A percentile compares a stretch with the other conserved stretches of the same genome.
These are phyloP conservation scores for Pseudoneurospora amorphoporcata DNA, from an alignment of 495 filamentous ascomycete species.

Conservation along the genomic window DNA sequence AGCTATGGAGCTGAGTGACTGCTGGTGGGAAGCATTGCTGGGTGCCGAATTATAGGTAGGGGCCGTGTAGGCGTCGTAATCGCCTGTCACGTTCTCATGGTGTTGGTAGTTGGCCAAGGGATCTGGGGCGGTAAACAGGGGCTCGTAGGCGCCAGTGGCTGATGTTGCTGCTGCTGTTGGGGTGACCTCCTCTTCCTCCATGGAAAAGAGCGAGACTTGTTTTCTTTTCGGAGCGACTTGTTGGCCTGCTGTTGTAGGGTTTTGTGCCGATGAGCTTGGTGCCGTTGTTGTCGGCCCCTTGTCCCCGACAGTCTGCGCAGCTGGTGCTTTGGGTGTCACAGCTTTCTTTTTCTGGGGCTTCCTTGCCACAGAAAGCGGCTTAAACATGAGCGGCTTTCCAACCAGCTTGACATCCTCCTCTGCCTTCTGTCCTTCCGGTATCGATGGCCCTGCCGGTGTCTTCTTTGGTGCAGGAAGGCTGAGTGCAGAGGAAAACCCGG, in stretches of 20 bases:
- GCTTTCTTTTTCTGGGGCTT: constrained; percentile 27
- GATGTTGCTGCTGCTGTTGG: background rate
- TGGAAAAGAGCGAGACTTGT: constrained; percentile 37
- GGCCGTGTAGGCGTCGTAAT: constrained; percentile 23
- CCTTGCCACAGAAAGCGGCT: constrained; percentile 68
- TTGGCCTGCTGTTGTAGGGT: background rate
- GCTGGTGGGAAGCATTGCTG: constrained; percentile 5
- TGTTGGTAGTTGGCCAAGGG: background rate
- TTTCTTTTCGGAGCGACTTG: constrained; percentile 20
- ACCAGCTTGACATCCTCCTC: constrained; percentile 54
- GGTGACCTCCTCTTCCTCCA: constrained; percentile 22
- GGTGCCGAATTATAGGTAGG: constrained; percentile 6
- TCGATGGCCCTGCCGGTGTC: constrained; percentile 22
- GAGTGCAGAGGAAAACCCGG: constrained; percentile 4
- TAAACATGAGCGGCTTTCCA: constrained; percentile 78
- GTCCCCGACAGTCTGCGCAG: background rate
- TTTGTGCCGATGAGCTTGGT: background rate
- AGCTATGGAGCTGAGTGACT: constrained; percentile 55
- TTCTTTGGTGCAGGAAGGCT: constrained; percentile 19
- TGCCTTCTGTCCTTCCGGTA: constrained; percentile 37
- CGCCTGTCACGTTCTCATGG: constrained; percentile 9
- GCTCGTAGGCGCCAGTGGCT: constrained; percentile 28
- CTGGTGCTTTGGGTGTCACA: constrained; percentile 2
- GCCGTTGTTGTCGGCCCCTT: background rate
- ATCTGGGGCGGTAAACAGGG: constrained; percentile 21